Percentiles rank a stretch among this genome's conserved stretches.
phyloP scores from a whole-genome alignment of 2,329 filamentous ascomycete genomes.

The Ophiostoma australiae region DNA sequence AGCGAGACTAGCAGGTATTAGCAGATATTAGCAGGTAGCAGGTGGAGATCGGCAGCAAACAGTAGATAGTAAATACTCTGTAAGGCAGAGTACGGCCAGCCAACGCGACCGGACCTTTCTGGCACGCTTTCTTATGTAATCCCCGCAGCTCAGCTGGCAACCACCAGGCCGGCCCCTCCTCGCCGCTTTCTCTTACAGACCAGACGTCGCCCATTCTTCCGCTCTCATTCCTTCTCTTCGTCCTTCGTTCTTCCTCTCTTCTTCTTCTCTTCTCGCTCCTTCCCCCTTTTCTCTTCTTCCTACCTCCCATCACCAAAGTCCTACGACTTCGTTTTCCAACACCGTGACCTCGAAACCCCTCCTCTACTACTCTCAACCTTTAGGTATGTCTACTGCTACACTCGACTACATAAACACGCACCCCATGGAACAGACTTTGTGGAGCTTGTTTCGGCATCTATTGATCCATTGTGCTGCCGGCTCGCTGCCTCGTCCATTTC shows the following conservation, averaged over 20 bases:
- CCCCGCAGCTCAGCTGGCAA: background rate
- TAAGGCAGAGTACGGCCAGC: background rate
- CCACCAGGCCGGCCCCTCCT: slow-evolving; percentile 6
- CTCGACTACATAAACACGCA: background rate
- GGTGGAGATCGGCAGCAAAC: slow-evolving; percentile 7
- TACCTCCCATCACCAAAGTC: background rate
- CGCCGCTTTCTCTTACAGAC: background rate
- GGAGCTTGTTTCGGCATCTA: slow-evolving; percentile 13
- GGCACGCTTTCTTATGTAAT: slow-evolving; percentile 3
- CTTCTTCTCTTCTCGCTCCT: background rate
- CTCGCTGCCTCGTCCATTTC: background rate
- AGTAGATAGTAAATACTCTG: background rate
- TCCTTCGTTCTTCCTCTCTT: background rate
- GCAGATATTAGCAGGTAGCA: background rate
- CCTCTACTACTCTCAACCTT: background rate
- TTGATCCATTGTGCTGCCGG: background rate
- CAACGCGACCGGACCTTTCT: background rate
- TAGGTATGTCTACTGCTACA: slow-evolving; percentile 9
- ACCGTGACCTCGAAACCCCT: slow-evolving; percentile 6
- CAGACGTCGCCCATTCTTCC: background rate
- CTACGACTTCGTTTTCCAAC: slow-evolving; percentile 7
- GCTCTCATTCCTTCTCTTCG: background rate
- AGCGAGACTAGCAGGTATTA: background rate
- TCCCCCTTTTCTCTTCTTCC: background rate
- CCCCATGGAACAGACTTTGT: slow-evolving; percentile 11